Conservation (phyloP, 2,329 filamentous ascomycete genomes). For the Endothia cerciana region DNA sequence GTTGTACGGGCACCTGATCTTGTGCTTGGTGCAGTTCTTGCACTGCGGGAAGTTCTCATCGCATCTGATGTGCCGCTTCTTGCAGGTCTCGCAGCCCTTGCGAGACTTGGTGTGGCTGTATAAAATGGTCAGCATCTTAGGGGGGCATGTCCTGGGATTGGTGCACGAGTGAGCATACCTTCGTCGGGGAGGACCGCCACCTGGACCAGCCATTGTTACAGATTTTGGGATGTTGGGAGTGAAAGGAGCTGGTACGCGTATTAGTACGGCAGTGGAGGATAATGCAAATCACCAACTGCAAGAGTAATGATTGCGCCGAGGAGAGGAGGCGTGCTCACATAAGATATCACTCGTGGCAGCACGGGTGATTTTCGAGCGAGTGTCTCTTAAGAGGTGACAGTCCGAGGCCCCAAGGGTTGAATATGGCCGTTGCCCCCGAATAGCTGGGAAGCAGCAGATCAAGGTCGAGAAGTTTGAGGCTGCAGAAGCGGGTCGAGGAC, state of each 20-base stretch:
- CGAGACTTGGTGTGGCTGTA: slow-evolving; percentile 95
- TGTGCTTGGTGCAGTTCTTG: slow-evolving; percentile 99
- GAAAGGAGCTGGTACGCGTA: not conserved
- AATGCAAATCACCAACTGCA: not conserved
- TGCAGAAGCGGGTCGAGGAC: not conserved
- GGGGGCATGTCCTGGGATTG: not conserved
- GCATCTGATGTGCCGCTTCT: slow-evolving; percentile 94
- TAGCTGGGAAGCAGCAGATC: slow-evolving; percentile 6
- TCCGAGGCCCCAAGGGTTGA: slow-evolving; percentile 4
- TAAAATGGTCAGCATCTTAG: slow-evolving; percentile 32
- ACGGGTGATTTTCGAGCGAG: slow-evolving; percentile 22
- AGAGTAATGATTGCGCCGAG: no score
- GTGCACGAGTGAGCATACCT: slow-evolving; percentile 47
- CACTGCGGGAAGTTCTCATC: slow-evolving; percentile 98
- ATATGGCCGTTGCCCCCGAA: not conserved
- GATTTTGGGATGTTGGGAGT: not conserved
- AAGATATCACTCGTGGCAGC: slow-evolving; percentile 23
- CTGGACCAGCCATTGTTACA: slow-evolving; percentile 82
- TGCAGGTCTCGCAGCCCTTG: slow-evolving; percentile 98
- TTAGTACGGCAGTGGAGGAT: slow-evolving; percentile 26
- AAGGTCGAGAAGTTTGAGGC: slow-evolving; percentile 27
- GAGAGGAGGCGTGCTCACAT: slow-evolving; percentile 8
- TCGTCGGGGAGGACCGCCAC: slow-evolving; percentile 85
- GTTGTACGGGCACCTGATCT: slow-evolving; percentile 97
- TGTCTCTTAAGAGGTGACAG: slow-evolving; percentile 1